Base-by-base conservation (phyloP, 202 grass and related monocot species). In the Cymbopogon flexuosus region DNA sequence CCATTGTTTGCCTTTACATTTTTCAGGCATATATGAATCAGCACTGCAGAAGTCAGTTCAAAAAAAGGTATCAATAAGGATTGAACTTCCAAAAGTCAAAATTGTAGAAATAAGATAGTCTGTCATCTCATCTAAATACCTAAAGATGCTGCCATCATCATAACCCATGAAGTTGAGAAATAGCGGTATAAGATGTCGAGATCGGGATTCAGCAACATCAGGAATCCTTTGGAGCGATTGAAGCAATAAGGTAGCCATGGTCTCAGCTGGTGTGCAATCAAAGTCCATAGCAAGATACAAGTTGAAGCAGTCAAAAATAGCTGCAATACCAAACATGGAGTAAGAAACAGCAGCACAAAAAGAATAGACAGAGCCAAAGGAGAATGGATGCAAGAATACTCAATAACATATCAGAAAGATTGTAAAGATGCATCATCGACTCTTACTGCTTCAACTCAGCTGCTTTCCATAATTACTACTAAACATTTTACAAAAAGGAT, bases 101-200 rank as follows among this genome's bases (percentile, higher is more conserved):
- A 46, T 2, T 65, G 68, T 16, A 81, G 22, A 67, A 77, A 75
- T n/a, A 45, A 83, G 19, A 79, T 33, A 58, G 37, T 79, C 65
- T 45, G 49, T 66, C 15, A 69, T 60, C 27, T 66, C 15, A 69
- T 60, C 27, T 16, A 81, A 15, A 89, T 97, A 97, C 95, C 95
- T 91, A 81, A 82, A 78, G 39, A 77, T 37, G 64, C 65, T 66
- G 41, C 68, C 69, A 87, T 89, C 75, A 59, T 78, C 66, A 78
- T 97, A 97, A 65, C 95, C 95, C 81, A 97, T 84, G 62, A 97
- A 97, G 56, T 88, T 93, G 65, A 97, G 82, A 87, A 97, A 97
- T 68, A 97, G 68, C 33, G 95, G 92, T 73, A 97, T 62, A 84
- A 97, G 85, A 60, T 97, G 90, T 57, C 90, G 92, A 73, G 95